Evolutionary conservation across 441 rosid species (phyloP), one percentile per base, ranked within the genome.

Genomic region (Breynia disticha): DNA sequence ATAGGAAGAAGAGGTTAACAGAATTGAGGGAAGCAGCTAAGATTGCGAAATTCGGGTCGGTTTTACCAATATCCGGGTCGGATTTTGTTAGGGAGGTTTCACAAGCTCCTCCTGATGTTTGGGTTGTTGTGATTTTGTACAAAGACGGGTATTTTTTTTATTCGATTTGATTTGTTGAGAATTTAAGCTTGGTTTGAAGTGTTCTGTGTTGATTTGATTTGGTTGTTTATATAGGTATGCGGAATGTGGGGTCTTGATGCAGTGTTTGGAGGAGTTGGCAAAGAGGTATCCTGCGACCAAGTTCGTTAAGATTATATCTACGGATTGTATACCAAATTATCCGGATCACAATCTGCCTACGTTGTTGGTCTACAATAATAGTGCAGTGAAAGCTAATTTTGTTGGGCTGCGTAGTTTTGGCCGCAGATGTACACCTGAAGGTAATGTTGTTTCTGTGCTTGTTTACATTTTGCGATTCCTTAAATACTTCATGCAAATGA

Each of bases 331-430:
- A 63, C 99, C 95, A 1, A 90, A 87, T 51, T 94, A 87, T 63
- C 97, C 97, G 1, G 96, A 90, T 62, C 63, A 69, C n/a, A 90
- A 90, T 76, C 86, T 94, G 62, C 97, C 99, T 14, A 90, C 97
- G 57, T 52, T 94, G 48, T 60, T 87, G 74, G 97, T 90, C 54
- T 94, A 90, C 76, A 87, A 81, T 55, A 90, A 78, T 68, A 76
- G 91, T 53, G 96, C 97, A 0, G 88, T 82, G 65, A 94, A 90
- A 77, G 97, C 87, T 35, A 90, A 84, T 45, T 77, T 85, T 71
- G 97, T 86, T 13, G 97, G 97, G n/a, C 35, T 79, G 65, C 80
- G 68, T 61, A 82, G 77, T 66, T 87, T 85, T 67, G 97, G 97
- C 73, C 72, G 94, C 58, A 75, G 95, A 68, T 94, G 95, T 79